phyloP scores from a whole-genome alignment of 805 yeast genomes.

The Barnettozyma pratensis region DNA sequence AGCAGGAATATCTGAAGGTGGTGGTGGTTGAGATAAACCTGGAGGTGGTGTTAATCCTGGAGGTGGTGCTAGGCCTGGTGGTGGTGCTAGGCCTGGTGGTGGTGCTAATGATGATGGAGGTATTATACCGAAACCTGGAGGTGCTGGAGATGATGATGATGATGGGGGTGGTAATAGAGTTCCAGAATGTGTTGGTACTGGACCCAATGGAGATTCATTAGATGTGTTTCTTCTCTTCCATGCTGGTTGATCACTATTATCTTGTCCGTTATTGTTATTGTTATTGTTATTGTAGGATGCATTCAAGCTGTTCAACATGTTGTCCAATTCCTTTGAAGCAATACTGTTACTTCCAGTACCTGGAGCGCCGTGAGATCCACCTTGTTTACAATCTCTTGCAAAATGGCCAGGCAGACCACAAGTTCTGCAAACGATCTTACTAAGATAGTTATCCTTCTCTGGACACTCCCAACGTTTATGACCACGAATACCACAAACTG shows the following conservation, averaged over 20 bases:
- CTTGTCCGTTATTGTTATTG: not conserved
- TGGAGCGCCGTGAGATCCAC: constrained; percentile 9
- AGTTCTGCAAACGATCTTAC: constrained; percentile 58
- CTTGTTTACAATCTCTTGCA: constrained; percentile 68
- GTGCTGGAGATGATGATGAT: constrained; percentile 17
- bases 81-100: constrained; percentile 18
- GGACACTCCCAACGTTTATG: constrained; percentile 67
- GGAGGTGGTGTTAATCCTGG: constrained; percentile 3
- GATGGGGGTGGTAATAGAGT: constrained; percentile 8
- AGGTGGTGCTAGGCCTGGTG: constrained; percentile 13
- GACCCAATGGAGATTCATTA: constrained; percentile 4
- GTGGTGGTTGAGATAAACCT: constrained; percentile 1
- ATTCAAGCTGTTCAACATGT: constrained; percentile 45
- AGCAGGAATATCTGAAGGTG: constrained; percentile 1
- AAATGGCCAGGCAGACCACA: constrained; percentile 87
- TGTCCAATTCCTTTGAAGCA: constrained; percentile 42
- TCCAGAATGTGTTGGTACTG: not conserved
- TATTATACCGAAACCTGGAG: constrained; percentile 22
- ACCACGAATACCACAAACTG: constrained; percentile 60
- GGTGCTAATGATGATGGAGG: constrained; percentile 25
- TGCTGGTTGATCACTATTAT: constrained; percentile 2
- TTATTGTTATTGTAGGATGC: constrained; percentile 20
- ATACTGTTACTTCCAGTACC: constrained; percentile 9
- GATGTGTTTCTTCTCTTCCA: constrained; percentile 12
- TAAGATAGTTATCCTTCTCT: constrained; percentile 42